A percentile compares a stretch with the other conserved stretches of the same genome.
phyloP scores from a whole-genome alignment of 345 rosid species.

The Boechera divaricarpa region DNA sequence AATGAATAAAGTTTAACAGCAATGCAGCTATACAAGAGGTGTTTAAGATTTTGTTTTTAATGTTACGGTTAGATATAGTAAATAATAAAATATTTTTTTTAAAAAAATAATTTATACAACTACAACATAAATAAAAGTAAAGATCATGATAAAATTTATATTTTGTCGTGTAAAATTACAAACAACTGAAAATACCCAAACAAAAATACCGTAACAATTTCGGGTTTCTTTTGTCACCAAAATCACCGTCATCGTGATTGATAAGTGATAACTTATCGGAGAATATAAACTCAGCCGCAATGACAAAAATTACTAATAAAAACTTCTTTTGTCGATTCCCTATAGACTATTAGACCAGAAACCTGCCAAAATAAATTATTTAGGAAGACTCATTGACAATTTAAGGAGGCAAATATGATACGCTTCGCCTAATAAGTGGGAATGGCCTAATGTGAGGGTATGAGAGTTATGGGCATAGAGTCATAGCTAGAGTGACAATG shows the following conservation, averaged over 20 bases:
- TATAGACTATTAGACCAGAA: not conserved
- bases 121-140: too few species aligned
- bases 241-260: too few species aligned
- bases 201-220: too few species aligned
- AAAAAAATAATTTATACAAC: too few species aligned
- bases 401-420: slow-evolving; percentile 27
- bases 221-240: too few species aligned
- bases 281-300: not conserved
- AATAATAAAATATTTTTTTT: too few species aligned
- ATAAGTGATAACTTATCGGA: too few species aligned
- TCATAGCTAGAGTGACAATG: slow-evolving; percentile 31
- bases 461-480: slow-evolving; percentile 42
- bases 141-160: too few species aligned
- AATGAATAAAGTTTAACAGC: not conserved
- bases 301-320: not conserved
- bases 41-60: not conserved
- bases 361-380: slow-evolving; percentile 3
- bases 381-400: slow-evolving; percentile 25
- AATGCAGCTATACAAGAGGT: not conserved
- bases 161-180: too few species aligned
- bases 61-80: too few species aligned
- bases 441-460: slow-evolving; percentile 24
- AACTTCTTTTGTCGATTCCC: not conserved
- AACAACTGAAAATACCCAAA: too few species aligned
- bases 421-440: slow-evolving; percentile 25